Conservation (phyloP, 1,284 basidiomycete species). For the Heterobasidion parviporum region DNA sequence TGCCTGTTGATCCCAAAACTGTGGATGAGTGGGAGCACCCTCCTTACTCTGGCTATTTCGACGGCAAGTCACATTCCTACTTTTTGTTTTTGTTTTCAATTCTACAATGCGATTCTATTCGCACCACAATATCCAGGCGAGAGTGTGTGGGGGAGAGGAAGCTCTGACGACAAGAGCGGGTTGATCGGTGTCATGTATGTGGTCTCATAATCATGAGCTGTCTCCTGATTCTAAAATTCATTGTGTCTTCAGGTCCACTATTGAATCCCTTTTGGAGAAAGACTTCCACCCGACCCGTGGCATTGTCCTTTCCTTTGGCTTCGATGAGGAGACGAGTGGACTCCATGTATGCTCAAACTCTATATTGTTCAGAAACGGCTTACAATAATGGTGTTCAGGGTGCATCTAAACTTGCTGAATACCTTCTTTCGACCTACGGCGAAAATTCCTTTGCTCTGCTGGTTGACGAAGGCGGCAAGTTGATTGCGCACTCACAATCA, state of each 20-base stretch:
- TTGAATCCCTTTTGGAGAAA: conserved; percentile 46
- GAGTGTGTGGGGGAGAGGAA: conserved; percentile 58
- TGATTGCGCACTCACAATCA: not conserved
- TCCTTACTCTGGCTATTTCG: conserved; percentile 28
- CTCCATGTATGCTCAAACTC: conserved; percentile 25
- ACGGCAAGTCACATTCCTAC: conserved; percentile 15
- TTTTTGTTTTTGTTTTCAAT: not conserved
- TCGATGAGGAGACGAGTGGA: conserved; percentile 62
- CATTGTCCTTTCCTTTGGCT: conserved; percentile 59
- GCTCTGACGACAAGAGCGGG: conserved; percentile 54
- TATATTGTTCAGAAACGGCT: not conserved
- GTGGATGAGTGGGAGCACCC: conserved; percentile 39
- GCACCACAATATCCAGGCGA: conserved; percentile 22
- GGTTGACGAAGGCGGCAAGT: conserved; percentile 41
- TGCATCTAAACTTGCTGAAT: conserved; percentile 24
- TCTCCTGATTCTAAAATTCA: not conserved
- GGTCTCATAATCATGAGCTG: not conserved
- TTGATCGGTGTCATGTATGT: conserved; percentile 48
- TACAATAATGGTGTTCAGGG: not conserved
- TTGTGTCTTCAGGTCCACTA: conserved; percentile 27
- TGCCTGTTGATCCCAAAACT: conserved; percentile 47
- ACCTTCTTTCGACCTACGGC: conserved; percentile 44
- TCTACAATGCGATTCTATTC: no score
- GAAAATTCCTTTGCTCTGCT: conserved; percentile 46
- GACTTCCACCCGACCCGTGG: conserved; percentile 45